Conservation (phyloP, 2,329 filamentous ascomycete species). For the Penicillium capsulatum region DNA sequence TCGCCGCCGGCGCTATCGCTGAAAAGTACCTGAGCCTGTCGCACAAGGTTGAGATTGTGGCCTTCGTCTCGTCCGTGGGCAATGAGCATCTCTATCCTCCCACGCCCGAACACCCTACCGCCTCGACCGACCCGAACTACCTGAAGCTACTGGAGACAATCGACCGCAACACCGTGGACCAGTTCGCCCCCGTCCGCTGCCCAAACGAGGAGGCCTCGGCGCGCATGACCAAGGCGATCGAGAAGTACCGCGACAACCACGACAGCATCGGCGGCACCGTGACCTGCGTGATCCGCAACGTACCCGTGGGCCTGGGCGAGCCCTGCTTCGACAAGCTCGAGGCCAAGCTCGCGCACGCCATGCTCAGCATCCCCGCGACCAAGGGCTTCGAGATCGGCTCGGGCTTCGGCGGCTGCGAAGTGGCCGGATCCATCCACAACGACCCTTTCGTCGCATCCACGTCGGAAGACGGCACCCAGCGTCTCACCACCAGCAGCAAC, state of each 20-base stretch:
- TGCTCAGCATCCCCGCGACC: conserved; percentile 90
- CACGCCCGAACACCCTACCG: conserved; percentile 61
- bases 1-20: conserved; percentile 85
- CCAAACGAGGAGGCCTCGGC: conserved; percentile 62
- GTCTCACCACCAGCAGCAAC: conserved; percentile 83
- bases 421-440: conserved; percentile 87
- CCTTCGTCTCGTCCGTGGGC: conserved; percentile 84
- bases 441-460: conserved; percentile 69
- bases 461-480: conserved; percentile 41
- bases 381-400: conserved; percentile 96
- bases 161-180: conserved; percentile 72
- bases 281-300: conserved; percentile 85
- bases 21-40: conserved; percentile 83
- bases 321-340: conserved; percentile 95
- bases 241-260: conserved; percentile 68
- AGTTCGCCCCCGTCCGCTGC: conserved; percentile 80
- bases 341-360: conserved; percentile 83
- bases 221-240: conserved; percentile 76
- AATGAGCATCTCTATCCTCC: conserved; percentile 71
- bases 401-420: conserved; percentile 80
- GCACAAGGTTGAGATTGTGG: conserved; percentile 84
- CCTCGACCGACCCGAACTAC: conserved; percentile 73
- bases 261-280: conserved; percentile 95
- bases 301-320: conserved; percentile 81
- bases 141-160: conserved; percentile 68